Base-by-base conservation (phyloP, 805 yeast genomes). In the Candida easanensis region DNA sequence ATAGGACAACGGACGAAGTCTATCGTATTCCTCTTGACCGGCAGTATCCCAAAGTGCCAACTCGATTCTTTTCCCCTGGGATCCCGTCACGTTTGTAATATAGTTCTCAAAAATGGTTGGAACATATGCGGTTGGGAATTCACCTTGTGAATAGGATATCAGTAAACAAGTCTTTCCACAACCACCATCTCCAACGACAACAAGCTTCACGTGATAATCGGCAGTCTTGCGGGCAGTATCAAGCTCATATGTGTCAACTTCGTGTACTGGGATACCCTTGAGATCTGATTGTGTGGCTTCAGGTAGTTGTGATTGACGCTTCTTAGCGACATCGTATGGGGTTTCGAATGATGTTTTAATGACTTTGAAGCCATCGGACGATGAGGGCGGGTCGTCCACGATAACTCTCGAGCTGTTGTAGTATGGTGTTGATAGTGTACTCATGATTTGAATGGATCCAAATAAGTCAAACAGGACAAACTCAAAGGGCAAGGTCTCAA, bases 21-120 rank as follows among this genome's bases (percentile, higher is more conserved):
- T 68, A 59, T 83, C 90, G 58, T 84, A 86, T 61, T 85, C 93
- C 63, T 87, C 95, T 64, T 86, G 93, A 3, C 95, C 93, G 0
- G 95, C 95, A 1, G 95, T 86, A 60, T 88, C 96, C 95, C 95
- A 87, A 23, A 87, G 63, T 0, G 88, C 86, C 51, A 88, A 63
- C 56, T 83, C 89, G 17, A 84, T 71, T n/a, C 63, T 51, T 54
- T 78, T 75, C 21, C 69, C 66, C 5, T 76, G 74, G 0, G 75
- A 67, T 2, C 73, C 68, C 28, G 58, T 62, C 3, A 83, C 77
- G 31, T 72, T 73, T 8, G 84, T 76, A 11, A 80, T 79, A 59
- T 84, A 84, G 62, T 84, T 86, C 51, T 86, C 95, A 65, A 88
- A 86, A 22, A 88, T 82, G 0, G 93, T 86, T 1, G 96, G 96